Percentiles rank a stretch among this genome's conserved stretches.
phyloP scores from a whole-genome alignment of 306 rosid species.

The Urtica urens region DNA sequence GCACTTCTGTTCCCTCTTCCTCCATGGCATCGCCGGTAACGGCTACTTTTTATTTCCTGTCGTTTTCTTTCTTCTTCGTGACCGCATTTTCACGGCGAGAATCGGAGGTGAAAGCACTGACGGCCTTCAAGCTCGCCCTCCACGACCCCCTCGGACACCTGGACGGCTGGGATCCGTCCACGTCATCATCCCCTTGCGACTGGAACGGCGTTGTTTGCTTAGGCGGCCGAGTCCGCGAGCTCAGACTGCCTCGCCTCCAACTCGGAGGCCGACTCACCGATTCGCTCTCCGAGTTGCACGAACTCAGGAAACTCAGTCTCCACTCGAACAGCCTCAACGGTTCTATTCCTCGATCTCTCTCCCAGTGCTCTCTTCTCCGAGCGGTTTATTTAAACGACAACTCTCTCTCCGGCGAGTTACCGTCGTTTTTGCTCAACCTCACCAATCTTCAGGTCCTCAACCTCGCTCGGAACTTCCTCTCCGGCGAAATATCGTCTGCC shows the following conservation, averaged over 20 bases:
- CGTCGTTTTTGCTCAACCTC: slow-evolving; percentile 44
- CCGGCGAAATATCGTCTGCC: slow-evolving; percentile 27
- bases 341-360: slow-evolving; percentile 53
- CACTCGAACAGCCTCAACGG: slow-evolving; percentile 59
- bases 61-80: slow-evolving; percentile 3
- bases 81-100: background rate
- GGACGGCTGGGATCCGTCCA: slow-evolving; percentile 48
- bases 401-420: slow-evolving; percentile 47
- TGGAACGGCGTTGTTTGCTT: slow-evolving; percentile 57
- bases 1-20: background rate
- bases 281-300: slow-evolving; percentile 28
- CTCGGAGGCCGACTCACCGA: slow-evolving; percentile 42
- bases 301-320: slow-evolving; percentile 53
- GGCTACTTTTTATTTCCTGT: slow-evolving; percentile 13
- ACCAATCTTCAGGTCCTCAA: slow-evolving; percentile 61
- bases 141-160: slow-evolving; percentile 52
- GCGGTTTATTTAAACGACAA: slow-evolving; percentile 56
- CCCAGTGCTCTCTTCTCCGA: slow-evolving; percentile 51
- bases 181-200: slow-evolving; percentile 64
- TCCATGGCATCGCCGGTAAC: slow-evolving; percentile 17
- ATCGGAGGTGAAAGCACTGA: slow-evolving; percentile 43
- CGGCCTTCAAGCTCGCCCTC: slow-evolving; percentile 36
- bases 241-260: slow-evolving; percentile 56
- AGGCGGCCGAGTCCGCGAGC: slow-evolving; percentile 40
- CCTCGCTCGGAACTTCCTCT: slow-evolving; percentile 41